These are phyloP conservation scores for Pythium monospermum DNA, from an alignment of 352 stramenopile genomes.

Conservation along the genomic window DNA sequence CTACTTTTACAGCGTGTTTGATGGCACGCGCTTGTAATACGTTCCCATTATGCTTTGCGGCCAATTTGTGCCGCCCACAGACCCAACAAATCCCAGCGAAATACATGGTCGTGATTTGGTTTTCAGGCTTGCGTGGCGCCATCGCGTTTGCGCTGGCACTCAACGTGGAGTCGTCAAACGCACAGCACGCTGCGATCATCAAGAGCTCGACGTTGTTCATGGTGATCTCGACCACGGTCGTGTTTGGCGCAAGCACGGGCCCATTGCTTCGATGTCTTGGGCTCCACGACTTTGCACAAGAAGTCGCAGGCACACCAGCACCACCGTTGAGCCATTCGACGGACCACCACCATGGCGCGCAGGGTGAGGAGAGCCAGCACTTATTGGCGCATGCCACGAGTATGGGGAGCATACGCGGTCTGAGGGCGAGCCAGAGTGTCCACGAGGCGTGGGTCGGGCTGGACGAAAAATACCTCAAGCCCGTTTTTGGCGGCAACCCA, in stretches of 20 bases:
- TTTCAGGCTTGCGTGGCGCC: constrained; percentile 88
- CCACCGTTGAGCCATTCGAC: constrained; percentile 21
- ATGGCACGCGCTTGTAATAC: constrained; percentile 66
- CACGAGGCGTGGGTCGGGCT: constrained; percentile 19
- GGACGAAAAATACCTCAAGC: constrained; percentile 27
- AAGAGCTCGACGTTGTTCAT: constrained; percentile 51
- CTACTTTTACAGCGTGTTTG: constrained; percentile 62
- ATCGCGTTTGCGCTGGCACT: constrained; percentile 90
- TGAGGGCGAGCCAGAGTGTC: constrained; percentile 12
- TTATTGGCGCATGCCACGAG: neutral
- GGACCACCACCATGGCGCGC: no score
- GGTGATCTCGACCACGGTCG: constrained; percentile 46
- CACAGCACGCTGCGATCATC: constrained; percentile 34
- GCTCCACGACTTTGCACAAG: constrained; percentile 23
- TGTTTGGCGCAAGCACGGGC: constrained; percentile 41
- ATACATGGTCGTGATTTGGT: constrained; percentile 89
- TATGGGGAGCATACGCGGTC: neutral
- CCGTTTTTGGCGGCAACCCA: constrained; percentile 22
- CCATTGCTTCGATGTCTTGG: constrained; percentile 29
- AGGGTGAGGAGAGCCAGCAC: neutral
- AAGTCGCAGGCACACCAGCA: no score
- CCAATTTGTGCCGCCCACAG: constrained; percentile 64
- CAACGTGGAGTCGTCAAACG: constrained; percentile 42
- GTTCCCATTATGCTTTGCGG: constrained; percentile 74
- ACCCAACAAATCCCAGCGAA: constrained; percentile 56